Conservation (phyloP, 176 grass and related monocot genomes). For the Melocanna baccifera region DNA sequence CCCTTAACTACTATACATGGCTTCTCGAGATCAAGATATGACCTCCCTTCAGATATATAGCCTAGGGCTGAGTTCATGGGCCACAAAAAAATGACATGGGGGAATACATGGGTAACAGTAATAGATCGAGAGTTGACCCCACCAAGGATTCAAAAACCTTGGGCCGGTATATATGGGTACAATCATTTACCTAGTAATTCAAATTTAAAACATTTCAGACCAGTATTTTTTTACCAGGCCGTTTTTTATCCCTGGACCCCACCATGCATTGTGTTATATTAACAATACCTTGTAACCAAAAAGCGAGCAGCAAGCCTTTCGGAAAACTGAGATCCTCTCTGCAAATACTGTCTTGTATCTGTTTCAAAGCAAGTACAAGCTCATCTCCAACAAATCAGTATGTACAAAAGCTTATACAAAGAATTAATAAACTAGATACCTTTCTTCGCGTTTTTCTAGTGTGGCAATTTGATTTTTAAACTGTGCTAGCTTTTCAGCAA, state of each 20-base stretch:
- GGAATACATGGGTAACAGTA: not conserved
- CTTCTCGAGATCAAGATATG: not conserved
- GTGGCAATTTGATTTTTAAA: slow-evolving; percentile 91
- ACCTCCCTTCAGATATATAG: not conserved
- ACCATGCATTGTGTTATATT: not conserved
- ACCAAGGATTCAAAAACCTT: not conserved
- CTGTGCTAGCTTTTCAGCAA: slow-evolving; percentile 90
- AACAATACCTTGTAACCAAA: slow-evolving; percentile 89
- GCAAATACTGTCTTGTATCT: slow-evolving; percentile 98
- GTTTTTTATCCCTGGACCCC: not conserved
- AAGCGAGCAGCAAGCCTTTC: slow-evolving; percentile 91
- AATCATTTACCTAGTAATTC: no score
- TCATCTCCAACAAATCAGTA: slow-evolving; percentile 31
- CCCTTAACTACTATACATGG: not conserved
- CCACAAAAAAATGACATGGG: not conserved
- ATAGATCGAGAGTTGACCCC: not conserved
- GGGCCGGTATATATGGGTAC: no score
- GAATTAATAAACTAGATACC: slow-evolving; percentile 39
- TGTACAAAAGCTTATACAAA: not conserved
- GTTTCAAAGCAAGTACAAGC: slow-evolving; percentile 33
- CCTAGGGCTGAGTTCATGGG: not conserved
- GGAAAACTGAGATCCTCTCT: slow-evolving; percentile 91
- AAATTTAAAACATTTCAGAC: no score
- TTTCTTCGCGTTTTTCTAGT: slow-evolving; percentile 99
- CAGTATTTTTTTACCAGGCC: no score